Base-by-base conservation (phyloP, 208 protist species). In the Phytomonas serpens region DNA sequence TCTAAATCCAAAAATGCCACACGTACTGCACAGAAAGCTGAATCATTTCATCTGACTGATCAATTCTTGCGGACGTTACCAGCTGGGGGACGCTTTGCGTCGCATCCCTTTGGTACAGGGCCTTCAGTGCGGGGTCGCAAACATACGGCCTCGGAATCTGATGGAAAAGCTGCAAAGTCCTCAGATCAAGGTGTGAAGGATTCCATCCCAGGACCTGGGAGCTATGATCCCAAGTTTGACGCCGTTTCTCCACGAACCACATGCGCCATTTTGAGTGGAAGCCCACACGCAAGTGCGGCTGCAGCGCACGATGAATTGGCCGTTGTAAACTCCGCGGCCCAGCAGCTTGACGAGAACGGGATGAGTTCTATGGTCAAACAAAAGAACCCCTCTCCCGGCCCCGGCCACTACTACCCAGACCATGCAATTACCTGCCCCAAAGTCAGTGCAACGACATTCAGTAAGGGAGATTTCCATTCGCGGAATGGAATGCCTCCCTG, bases 391-490 rank as follows among this genome's bases (percentile, higher is more conserved):
- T 80, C 88, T 16, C 86, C 86, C 11, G 86, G 86, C 3, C 86
- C 86, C 2, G 86, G 86, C 13, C 81, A 88, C 68, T 91, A 91
- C 79, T 71, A 29, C 42, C 75, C 61, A 62, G 30, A 64, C 73
- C 16, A 16, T 9, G 34, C 33, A 9, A n/a, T 42, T 10, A 52
- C n/a, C 23, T 76, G 32, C 47, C 47, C 47, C 19, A 57, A 57
- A 23, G 4, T 27, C 19, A 3, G 64, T 10, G 81, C 75, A 32
- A 81, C 77, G 61, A 71, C 87, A 14, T 95, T 95, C 68, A 86
- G 92, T 77, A 86, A 87, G 64, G 90, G 90, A 37, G 85, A 90
- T 72, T 90, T 90, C 67, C 76, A 86, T 73, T 67, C 66, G 9
- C 82, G 83, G 61, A 74, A 77, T 57, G 64, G 63, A 37, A 57